These are phyloP conservation scores for Clavispora fructus DNA, from an alignment of 805 yeast species.

Conservation along the genomic window DNA sequence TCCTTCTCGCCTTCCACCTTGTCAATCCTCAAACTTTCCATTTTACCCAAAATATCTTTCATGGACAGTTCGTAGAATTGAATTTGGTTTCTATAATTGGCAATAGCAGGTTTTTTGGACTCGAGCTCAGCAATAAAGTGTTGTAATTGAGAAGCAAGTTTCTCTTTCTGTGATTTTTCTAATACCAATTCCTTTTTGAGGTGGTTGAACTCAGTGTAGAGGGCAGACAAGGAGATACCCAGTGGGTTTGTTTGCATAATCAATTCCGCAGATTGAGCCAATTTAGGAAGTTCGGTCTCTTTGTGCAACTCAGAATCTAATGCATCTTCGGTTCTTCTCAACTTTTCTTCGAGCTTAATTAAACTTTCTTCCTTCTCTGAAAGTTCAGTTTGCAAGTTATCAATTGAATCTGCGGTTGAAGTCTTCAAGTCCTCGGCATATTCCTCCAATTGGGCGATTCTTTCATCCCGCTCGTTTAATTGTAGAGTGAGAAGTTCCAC, in stretches of 20 bases:
- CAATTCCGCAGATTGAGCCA: conserved; percentile 54
- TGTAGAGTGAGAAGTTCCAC: conserved; percentile 50
- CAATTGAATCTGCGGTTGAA: conserved; percentile 32
- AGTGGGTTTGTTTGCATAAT: conserved; percentile 39
- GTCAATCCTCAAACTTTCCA: conserved; percentile 52
- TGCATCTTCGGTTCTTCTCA: conserved; percentile 37
- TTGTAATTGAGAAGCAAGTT: conserved; percentile 66
- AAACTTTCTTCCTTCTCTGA: conserved; percentile 32
- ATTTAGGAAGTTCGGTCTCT: conserved; percentile 35
- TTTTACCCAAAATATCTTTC: conserved; percentile 46
- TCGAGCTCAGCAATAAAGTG: conserved; percentile 72
- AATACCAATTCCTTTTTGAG: conserved; percentile 61
- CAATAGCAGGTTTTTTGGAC: conserved; percentile 68
- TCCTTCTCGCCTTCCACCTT: conserved; percentile 40
- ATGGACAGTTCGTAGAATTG: conserved; percentile 51
- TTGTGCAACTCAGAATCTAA: conserved; percentile 34
- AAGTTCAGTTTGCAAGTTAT: conserved; percentile 31
- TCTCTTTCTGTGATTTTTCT: conserved; percentile 67
- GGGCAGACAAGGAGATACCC: conserved; percentile 60
- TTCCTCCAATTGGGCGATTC: conserved; percentile 51
- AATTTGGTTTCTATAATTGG: conserved; percentile 54
- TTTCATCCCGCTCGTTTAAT: conserved; percentile 45
- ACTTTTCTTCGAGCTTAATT: conserved; percentile 28
- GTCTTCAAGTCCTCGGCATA: conserved; percentile 37
- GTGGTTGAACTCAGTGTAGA: conserved; percentile 59